A percentile compares a stretch with the other conserved stretches of the same genome.
These are phyloP conservation scores for Alternaria sp. DNA, from an alignment of 2,329 filamentous ascomycete species.

Conservation along the genomic window DNA sequence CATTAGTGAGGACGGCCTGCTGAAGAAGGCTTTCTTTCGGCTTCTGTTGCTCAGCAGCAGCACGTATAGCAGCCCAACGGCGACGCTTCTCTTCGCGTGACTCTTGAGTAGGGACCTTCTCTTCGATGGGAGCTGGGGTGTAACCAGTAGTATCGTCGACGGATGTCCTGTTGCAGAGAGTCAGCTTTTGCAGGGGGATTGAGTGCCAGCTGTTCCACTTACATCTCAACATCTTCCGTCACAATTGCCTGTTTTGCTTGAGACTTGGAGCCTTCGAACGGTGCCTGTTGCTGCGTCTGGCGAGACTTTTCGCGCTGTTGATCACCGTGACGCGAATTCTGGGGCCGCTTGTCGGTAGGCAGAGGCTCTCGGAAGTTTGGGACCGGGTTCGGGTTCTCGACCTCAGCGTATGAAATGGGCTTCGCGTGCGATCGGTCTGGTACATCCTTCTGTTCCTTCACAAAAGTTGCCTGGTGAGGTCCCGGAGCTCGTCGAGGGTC, in stretches of 20 bases:
- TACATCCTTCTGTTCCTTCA: constrained; percentile 20
- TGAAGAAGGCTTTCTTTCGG: constrained; percentile 72
- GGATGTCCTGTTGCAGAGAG: constrained; percentile 21
- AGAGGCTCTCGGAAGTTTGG: constrained; percentile 29
- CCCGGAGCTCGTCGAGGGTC: constrained; percentile 67
- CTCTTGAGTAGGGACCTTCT: constrained; percentile 41
- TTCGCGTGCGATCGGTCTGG: constrained; percentile 28
- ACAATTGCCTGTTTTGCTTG: constrained; percentile 12
- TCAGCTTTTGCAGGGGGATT: constrained; percentile 18
- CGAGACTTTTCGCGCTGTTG: constrained; percentile 8
- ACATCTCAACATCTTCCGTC: constrained; percentile 33
- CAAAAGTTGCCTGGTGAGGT: constrained; percentile 14
- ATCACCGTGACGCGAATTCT: constrained; percentile 14
- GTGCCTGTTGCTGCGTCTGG: constrained; percentile 15
- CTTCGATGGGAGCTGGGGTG: constrained; percentile 30
- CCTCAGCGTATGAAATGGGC: constrained; percentile 46
- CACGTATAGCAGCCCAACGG: constrained; percentile 46
- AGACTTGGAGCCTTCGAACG: constrained; percentile 10
- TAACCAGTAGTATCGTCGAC: constrained; percentile 32
- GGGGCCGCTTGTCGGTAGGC: constrained; percentile 17
- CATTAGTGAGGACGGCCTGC: constrained; percentile 72
- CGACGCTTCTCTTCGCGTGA: constrained; percentile 47
- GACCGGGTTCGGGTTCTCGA: constrained; percentile 56
- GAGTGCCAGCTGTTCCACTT: constrained; percentile 5
- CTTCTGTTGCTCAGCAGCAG: constrained; percentile 53